Base-by-base conservation (phyloP, 2,329 filamentous ascomycete species). In the Venturia carpophila region DNA sequence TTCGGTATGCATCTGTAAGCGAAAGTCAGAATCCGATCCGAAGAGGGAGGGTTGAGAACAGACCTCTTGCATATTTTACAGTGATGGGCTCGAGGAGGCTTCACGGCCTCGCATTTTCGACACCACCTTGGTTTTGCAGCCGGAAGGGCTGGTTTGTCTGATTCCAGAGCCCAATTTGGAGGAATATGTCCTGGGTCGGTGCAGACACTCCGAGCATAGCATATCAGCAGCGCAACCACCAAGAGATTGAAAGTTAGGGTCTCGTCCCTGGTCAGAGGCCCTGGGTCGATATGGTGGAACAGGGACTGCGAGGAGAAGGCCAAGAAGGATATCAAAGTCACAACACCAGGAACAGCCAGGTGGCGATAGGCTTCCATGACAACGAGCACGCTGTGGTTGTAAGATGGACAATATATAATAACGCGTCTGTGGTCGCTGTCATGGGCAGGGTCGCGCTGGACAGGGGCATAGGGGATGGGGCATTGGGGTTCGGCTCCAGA, bases 1-100 rank as follows among this genome's bases (percentile, higher is more conserved):
- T 86, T 88, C 45, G 88, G 87, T 61, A 92, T 84, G 75, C 89
- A 92, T 70, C 83, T 84, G 64, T 21, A 62, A 9, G 27, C 63
- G 30, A 11, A 15, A 24, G 62, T 27, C 19, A 60, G 34, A 5
- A 42, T 21, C 6, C 52, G 17, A 17, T 62, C 42, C 58, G 34
- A 47, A 60, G 24, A 24, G 19, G 34, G 47, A 21, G 15, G 58
- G 3, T 6, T 34, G 30, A 42, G 37, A 64, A 64, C 42, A 49
- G 41, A 73, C 84, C 87, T 84, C 68, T 80, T 79, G 77, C 90
- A 95, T 69, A 84, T 83, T 68, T 86, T 87, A 77, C 91, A 95
- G 79, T 95, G 91, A 79, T 94, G 91, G 1, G 90, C 85, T 68
- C 91, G 81, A 0, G 87, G 85, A 1, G 91, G 90, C 72, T 94